Conservation (phyloP, 345 rosid genomes). For the Eucalyptus globulus region DNA sequence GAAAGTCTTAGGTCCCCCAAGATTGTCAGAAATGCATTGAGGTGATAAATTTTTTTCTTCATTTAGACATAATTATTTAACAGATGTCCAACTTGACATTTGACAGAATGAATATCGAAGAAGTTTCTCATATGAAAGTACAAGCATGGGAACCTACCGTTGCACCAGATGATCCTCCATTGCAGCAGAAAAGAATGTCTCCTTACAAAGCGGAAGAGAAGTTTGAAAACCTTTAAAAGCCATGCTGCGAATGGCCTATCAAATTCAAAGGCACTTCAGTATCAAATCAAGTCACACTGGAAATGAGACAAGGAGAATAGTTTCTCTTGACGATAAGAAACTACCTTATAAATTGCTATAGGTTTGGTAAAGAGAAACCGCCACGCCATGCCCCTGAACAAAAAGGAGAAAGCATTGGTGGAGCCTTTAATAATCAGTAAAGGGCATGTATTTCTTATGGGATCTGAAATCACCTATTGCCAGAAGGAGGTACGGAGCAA, state of each 20-base stretch:
- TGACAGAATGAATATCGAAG: not conserved
- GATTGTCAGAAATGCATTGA: not conserved
- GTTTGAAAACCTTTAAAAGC: constrained; percentile 87
- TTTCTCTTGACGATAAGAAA: not conserved
- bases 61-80: not conserved
- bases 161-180: constrained; percentile 74
- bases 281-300: not conserved
- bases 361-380: constrained; percentile 90
- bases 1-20: not conserved
- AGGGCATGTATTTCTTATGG: not conserved
- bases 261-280: not conserved
- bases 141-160: constrained; percentile 24
- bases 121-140: not conserved
- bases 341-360: constrained; percentile 76
- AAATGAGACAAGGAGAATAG: not conserved
- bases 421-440: not conserved
- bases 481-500: constrained; percentile 93
- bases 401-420: not conserved
- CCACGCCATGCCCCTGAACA: constrained; percentile 68
- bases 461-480: constrained; percentile 59
- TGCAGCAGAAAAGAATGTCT: constrained; percentile 66
- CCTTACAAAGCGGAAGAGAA: constrained; percentile 70
- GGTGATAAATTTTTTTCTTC: not conserved
- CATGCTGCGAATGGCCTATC: constrained; percentile 80
- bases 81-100: not conserved